A percentile compares a stretch with the other conserved stretches of the same genome.
Conservation (phyloP, 306 rosid species). For the Calophaca sinica region DNA sequence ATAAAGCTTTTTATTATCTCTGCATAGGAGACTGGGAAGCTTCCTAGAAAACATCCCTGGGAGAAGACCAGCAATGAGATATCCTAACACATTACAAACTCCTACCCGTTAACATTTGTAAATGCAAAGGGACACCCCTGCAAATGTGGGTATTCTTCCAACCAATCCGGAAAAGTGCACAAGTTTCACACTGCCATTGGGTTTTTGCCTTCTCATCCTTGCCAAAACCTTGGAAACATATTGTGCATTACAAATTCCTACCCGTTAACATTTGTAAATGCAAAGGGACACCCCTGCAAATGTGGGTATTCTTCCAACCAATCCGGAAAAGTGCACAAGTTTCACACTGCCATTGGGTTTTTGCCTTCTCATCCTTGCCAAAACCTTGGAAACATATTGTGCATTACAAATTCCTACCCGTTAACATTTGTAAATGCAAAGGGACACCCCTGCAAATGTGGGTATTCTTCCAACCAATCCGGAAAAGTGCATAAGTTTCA, state of each 20-base stretch:
- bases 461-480: conserved; percentile 15
- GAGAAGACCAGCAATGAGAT: not conserved
- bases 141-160: conserved; percentile 28
- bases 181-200: not conserved
- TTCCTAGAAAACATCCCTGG: conserved; percentile 5
- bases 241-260: not conserved
- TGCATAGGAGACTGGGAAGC: conserved; percentile 12
- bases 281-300: conserved; percentile 5
- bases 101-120: conserved; percentile 11
- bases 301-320: conserved; percentile 22
- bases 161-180: not conserved
- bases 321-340: not conserved
- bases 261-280: conserved; percentile 2
- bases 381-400: not conserved
- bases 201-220: conserved; percentile 11
- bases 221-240: not conserved
- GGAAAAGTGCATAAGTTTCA: conserved; percentile 3
- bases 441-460: conserved; percentile 15
- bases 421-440: not conserved
- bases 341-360: not conserved
- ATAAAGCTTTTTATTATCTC: conserved; percentile 13
- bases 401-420: conserved; percentile 1
- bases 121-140: not conserved
- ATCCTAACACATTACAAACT: not conserved
- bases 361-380: conserved; percentile 4